Conservation (phyloP, 768 basidiomycete species). For the Tricholoma terreum region DNA sequence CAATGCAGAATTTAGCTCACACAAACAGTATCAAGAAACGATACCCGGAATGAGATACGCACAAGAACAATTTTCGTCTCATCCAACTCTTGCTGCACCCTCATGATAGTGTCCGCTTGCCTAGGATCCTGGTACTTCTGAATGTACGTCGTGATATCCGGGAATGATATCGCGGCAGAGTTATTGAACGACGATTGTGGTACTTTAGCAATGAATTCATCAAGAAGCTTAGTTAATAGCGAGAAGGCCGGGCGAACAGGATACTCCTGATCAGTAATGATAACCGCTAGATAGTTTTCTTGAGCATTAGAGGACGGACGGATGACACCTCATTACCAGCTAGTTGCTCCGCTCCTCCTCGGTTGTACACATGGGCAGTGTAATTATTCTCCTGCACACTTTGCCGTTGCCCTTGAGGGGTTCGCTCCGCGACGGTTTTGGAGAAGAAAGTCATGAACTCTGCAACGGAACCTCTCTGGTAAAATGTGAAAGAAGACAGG, state of each 20-base stretch:
- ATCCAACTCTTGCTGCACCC: slow-evolving; percentile 95
- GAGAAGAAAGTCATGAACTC: slow-evolving; percentile 96
- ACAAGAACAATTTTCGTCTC: slow-evolving; percentile 99
- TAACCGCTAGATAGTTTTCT: slow-evolving; percentile 55
- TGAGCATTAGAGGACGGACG: slow-evolving; percentile 6
- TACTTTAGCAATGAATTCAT: slow-evolving; percentile 84
- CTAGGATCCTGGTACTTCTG: slow-evolving; percentile 95
- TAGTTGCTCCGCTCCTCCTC: slow-evolving; percentile 80
- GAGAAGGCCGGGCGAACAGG: slow-evolving; percentile 97
- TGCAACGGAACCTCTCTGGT: slow-evolving; percentile 79
- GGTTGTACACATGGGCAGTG: slow-evolving; percentile 90
- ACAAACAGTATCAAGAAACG: not conserved
- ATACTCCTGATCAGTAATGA: slow-evolving; percentile 95
- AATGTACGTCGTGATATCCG: slow-evolving; percentile 71
- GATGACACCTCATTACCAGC: slow-evolving; percentile 50
- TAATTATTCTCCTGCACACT: slow-evolving; percentile 93
- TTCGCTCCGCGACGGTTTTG: slow-evolving; percentile 89
- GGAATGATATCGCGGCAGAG: slow-evolving; percentile 71
- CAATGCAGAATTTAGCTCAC: not conserved
- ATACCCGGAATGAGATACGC: slow-evolving; percentile 26
- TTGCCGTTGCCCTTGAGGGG: slow-evolving; percentile 83
- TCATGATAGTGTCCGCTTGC: slow-evolving; percentile 97
- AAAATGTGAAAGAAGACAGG: slow-evolving; percentile 90
- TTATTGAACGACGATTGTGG: slow-evolving; percentile 67
- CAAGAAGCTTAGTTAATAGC: slow-evolving; percentile 86